Evolutionary conservation across 306 rosid genomes (phyloP).

Genomic region (Citrullus colocynthis): DNA sequence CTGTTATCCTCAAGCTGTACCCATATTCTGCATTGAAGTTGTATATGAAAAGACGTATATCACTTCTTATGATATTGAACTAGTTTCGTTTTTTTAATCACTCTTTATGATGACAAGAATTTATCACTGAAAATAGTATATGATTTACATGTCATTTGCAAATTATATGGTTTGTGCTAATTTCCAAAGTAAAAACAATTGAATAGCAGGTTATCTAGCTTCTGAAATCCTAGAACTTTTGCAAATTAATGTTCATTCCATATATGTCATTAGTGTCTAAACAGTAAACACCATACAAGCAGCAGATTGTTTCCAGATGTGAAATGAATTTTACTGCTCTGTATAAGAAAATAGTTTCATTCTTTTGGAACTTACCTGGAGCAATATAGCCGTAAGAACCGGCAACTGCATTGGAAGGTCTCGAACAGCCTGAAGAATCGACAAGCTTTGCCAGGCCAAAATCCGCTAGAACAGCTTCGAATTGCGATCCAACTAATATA

Average conservation of each 20-base stretch:
- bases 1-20: slow-evolving; percentile 89
- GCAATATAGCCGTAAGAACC: slow-evolving; percentile 97
- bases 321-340: not conserved
- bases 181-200: not conserved
- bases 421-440: slow-evolving; percentile 46
- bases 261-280: not conserved
- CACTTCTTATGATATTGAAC: not conserved
- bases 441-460: slow-evolving; percentile 79
- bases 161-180: not conserved
- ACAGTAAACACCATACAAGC: not conserved
- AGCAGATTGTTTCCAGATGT: not conserved
- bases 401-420: slow-evolving; percentile 52
- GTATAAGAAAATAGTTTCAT: not conserved
- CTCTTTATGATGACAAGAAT: not conserved
- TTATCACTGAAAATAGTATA: too few relatives aligned
- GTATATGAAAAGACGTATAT: not conserved
- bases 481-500: slow-evolving; percentile 79
- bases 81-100: not conserved
- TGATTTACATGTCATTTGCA: too few relatives aligned
- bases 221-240: not conserved
- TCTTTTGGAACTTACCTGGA: slow-evolving; percentile 46
- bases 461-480: slow-evolving; percentile 78
- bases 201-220: not conserved
- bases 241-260: too few relatives aligned
- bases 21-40: slow-evolving; percentile 67